phyloP scores from a whole-genome alignment of 805 yeast species.

The Yarrowia osloensis region DNA sequence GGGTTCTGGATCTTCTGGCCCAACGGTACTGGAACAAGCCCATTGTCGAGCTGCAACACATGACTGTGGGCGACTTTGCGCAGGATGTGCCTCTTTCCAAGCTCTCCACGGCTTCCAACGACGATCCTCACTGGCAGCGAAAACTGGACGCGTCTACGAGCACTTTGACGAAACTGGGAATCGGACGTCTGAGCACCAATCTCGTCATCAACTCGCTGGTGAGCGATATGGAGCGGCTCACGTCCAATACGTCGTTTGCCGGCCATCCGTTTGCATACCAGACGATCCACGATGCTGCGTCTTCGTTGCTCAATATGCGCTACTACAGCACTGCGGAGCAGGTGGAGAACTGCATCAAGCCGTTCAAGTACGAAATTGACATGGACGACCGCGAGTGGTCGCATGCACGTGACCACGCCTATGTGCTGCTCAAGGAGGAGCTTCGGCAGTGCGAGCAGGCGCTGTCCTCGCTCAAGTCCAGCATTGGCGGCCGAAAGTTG shows the following conservation, averaged over 20 bases:
- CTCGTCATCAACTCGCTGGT: conserved; percentile 78
- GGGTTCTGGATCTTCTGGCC: conserved; percentile 82
- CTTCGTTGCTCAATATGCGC: conserved; percentile 70
- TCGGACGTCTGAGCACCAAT: conserved; percentile 85
- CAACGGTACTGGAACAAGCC: conserved; percentile 89
- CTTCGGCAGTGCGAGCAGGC: conserved; percentile 74
- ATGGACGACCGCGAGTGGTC: conserved; percentile 95
- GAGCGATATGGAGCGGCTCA: conserved; percentile 72
- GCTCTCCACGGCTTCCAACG: conserved; percentile 57
- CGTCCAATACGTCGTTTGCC: conserved; percentile 71
- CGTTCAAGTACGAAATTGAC: conserved; percentile 95
- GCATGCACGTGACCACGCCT: conserved; percentile 75
- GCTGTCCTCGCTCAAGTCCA: conserved; percentile 57
- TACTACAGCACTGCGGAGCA: conserved; percentile 95
- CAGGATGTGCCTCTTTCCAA: conserved; percentile 56
- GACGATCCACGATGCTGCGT: conserved; percentile 82
- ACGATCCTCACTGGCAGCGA: conserved; percentile 82
- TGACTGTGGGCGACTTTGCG: conserved; percentile 32
- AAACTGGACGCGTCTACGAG: conserved; percentile 83
- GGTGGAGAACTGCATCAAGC: conserved; percentile 97
- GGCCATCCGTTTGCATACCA: conserved; percentile 85
- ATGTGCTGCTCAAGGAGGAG: conserved; percentile 76
- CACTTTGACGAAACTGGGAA: conserved; percentile 85
- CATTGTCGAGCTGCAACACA: conserved; percentile 37
- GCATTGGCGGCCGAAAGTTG: conserved; percentile 82